These are phyloP conservation scores for Raffaelea albimanens DNA, from an alignment of 2,329 filamentous ascomycete genomes.

Conservation along the genomic window DNA sequence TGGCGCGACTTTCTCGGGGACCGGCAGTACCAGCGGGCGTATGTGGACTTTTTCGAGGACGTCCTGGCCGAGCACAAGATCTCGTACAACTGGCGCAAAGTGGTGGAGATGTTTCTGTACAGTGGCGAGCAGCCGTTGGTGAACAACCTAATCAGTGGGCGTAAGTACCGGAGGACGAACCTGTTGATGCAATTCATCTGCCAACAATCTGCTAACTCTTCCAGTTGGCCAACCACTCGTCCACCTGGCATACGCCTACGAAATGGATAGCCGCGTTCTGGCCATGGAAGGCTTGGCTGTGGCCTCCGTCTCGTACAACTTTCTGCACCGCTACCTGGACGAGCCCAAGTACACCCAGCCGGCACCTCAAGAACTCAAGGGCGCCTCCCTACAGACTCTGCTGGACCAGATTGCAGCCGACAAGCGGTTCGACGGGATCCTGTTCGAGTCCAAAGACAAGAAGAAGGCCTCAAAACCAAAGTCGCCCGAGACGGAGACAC, in stretches of 20 bases:
- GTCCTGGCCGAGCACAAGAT: constrained; percentile 59
- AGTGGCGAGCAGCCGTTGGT: constrained; percentile 66
- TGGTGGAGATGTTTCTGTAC: constrained; percentile 70
- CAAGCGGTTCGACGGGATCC: constrained; percentile 54
- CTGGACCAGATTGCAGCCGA: constrained; percentile 62
- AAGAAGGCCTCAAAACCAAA: no score
- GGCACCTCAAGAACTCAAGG: constrained; percentile 39
- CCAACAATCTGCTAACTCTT: not conserved
- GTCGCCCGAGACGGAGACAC: constrained; percentile 22
- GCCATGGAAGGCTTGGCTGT: constrained; percentile 81
- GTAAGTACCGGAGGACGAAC: no score
- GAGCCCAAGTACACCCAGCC: constrained; percentile 60
- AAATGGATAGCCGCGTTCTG: constrained; percentile 74
- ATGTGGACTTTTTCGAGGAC: constrained; percentile 93
- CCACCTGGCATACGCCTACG: constrained; percentile 87
- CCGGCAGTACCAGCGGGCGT: constrained; percentile 76
- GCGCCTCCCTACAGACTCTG: constrained; percentile 58
- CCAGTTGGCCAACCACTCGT: constrained; percentile 76
- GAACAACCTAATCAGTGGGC: constrained; percentile 67
- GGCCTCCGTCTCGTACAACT: constrained; percentile 47
- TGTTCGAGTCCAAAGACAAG: no score
- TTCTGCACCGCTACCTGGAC: constrained; percentile 60
- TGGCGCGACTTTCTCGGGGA: constrained; percentile 82
- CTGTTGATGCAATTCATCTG: not conserved
- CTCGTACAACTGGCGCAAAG: constrained; percentile 74